Evolutionary conservation across 2,329 filamentous ascomycete genomes (phyloP), one percentile per base, ranked within the genome.

Genomic region (Acrodontium crateriforme): DNA sequence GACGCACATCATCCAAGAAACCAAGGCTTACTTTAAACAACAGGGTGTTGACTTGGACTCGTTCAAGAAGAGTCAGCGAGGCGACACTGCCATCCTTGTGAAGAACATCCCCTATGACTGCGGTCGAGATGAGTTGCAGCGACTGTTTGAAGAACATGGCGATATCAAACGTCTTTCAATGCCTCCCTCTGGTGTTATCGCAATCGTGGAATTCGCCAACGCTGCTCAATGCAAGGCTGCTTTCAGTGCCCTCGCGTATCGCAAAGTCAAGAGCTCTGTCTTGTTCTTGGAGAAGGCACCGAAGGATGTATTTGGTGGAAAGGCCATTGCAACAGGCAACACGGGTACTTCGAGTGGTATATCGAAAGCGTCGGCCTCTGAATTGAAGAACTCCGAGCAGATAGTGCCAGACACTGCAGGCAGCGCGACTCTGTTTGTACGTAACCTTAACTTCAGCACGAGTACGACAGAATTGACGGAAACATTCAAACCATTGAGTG

Each of bases 1-100:
- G 63, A 95, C 87, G 13, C 79, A 89, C 38, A 72, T 93, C 42
- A 95, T 98, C 33, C 83, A 93, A 58, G 89, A 95, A 54, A 93
- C 84, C 2, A 95, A 94, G 56, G 66, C 78, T 7, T 98, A 91
- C 57, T 93, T 98, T 49, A 65, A 69, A 29, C 69, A 77, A 24
- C 82, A 94, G 40, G 87, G 87, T 18, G 80, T 95, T 13, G 83
- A 95, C 54, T 65, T 98, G 25, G 77, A 94, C 39, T 78, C 85
- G 8, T 95, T 98, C 62, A 89, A 87, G 54, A 74, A 71, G 30
- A 73, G 74, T 36, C 74, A 82, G 51, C 76, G 85, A 47, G 87
- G 87, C 35, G 85, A 94, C 51, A 78, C 73, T 12, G 74, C 78
- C 22, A 85, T 98, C 26, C 60, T 98, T 28, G 79, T 95, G 25